Evolutionary conservation across 495 filamentous ascomycete genomes (phyloP), one percentile per base, ranked within the genome.

Genomic region (Haplographium delicatum): DNA sequence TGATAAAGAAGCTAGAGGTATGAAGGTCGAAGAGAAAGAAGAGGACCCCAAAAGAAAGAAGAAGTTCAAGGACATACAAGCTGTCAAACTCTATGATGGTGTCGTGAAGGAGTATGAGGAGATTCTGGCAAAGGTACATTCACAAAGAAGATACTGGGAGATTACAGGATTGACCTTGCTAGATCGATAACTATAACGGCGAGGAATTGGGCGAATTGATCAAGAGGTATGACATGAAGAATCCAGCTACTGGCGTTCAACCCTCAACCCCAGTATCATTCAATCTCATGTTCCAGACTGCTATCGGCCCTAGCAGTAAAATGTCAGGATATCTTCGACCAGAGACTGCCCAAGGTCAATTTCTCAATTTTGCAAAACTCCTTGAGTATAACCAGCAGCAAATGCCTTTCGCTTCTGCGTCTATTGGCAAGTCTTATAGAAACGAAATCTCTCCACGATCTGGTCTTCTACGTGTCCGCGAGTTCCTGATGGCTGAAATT

Each of bases 401-500:
- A 30, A 87, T 89, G 78, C 85, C 85, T 4, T 88, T 90, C 57
- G 85, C 85, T 5, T 86, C 83, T 9, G 85, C 85, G 7, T 86
- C 79, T 6, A 84, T 90, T 56, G 85, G 86, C 61, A 83, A 84
- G 63, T 88, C 84, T 4, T 89, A 85, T 73, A 75, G 85, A 51
- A 89, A 90, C 58, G 85, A 90, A 59, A 89, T 90, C 53, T 87
- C 85, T 0, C 85, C 85, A 8, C 70, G 85, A 18, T 72, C 78
- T 47, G 85, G 85, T 50, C 71, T 90, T n/a, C 74, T 88, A 19
- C 81, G 85, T 50, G 85, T 90, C 8, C 80, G 86, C 28, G 85
- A 90, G 61, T 90, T 89, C 68, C 65, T 88, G 50, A 88, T 90
- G 86, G 86, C 84, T 4, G 86, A 90, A 66, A 86, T 89, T 53